These are phyloP conservation scores for Reutealis trisperma DNA, from an alignment of 345 rosid species.

Conservation along the genomic window DNA sequence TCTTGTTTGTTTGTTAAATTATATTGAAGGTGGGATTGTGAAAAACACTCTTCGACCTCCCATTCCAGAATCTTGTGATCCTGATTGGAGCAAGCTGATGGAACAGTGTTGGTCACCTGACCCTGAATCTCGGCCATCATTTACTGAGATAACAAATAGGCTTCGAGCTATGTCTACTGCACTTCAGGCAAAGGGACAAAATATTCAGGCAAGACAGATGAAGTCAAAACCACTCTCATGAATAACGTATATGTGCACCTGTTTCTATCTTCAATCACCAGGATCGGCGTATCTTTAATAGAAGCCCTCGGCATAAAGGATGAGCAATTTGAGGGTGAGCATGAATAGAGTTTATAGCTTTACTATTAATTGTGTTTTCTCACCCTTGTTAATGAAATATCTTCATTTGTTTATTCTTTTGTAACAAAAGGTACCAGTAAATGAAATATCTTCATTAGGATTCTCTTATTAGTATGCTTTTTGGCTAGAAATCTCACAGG, in stretches of 20 bases:
- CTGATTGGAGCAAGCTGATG: conserved; percentile 61
- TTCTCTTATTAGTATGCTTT: conserved; percentile 3
- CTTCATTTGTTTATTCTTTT: conserved; percentile 40
- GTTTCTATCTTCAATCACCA: background rate
- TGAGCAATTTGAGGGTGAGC: conserved; percentile 10
- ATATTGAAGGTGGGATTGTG: conserved; percentile 54
- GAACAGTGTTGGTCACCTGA: conserved; percentile 69
- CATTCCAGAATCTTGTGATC: conserved; percentile 52
- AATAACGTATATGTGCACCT: background rate
- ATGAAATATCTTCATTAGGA: conserved; percentile 1
- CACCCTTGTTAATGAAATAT: conserved; percentile 9
- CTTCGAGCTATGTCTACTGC: conserved; percentile 48
- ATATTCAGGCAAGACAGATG: conserved; percentile 30
- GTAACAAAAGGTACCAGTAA: conserved; percentile 9
- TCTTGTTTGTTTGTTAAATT: conserved; percentile 8
- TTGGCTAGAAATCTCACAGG: background rate
- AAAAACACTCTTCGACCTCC: conserved; percentile 64
- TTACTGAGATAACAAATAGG: conserved; percentile 55
- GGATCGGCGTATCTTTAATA: conserved; percentile 4
- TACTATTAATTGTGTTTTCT: background rate
- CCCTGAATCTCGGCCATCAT: conserved; percentile 59
- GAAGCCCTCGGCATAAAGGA: conserved; percentile 9
- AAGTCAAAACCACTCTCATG: conserved; percentile 15
- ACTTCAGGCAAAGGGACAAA: conserved; percentile 31
- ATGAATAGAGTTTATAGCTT: conserved; percentile 10